Evolutionary conservation across 192 early-diverging fungal genomes (phyloP).

Genomic region (Backusella australiensis): DNA sequence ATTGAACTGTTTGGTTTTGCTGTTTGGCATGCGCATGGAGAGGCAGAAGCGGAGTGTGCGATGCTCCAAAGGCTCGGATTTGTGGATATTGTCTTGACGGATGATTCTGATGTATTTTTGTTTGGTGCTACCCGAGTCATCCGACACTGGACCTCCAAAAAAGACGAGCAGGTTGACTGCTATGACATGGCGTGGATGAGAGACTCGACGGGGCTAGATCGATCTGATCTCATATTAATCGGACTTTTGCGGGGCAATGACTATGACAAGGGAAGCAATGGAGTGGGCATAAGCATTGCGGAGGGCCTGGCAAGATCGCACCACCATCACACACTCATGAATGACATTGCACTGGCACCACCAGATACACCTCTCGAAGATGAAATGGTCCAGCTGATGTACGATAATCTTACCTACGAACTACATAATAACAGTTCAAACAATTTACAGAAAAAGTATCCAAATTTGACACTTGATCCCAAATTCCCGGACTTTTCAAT

Average conservation of each 20-base stretch:
- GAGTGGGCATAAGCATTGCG: constrained; percentile 17
- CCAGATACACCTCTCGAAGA: neutral
- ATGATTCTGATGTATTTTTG: constrained; percentile 34
- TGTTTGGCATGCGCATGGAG: constrained; percentile 28
- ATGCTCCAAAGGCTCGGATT: constrained; percentile 16
- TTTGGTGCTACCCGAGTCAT: constrained; percentile 35
- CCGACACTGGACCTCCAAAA: constrained; percentile 17
- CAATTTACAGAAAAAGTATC: neutral
- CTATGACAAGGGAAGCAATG: constrained; percentile 16
- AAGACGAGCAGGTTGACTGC: neutral
- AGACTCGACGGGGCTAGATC: constrained; percentile 9
- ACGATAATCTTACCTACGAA: neutral
- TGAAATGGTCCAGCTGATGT: neutral
- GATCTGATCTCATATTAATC: constrained; percentile 26
- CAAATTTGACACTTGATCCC: neutral
- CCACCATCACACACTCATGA: constrained; percentile 9
- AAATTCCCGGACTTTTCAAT: neutral
- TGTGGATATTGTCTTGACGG: constrained; percentile 34
- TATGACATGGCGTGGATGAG: constrained; percentile 13
- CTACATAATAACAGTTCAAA: neutral
- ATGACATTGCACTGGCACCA: constrained; percentile 5
- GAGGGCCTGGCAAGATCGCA: constrained; percentile 15
- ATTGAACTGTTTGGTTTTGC: constrained; percentile 22
- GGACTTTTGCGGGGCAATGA: constrained; percentile 22
- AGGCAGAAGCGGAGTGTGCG: constrained; percentile 43